These are phyloP conservation scores for Trichothecium sympodiale DNA, from an alignment of 2,329 filamentous ascomycete genomes.

Conservation along the genomic window DNA sequence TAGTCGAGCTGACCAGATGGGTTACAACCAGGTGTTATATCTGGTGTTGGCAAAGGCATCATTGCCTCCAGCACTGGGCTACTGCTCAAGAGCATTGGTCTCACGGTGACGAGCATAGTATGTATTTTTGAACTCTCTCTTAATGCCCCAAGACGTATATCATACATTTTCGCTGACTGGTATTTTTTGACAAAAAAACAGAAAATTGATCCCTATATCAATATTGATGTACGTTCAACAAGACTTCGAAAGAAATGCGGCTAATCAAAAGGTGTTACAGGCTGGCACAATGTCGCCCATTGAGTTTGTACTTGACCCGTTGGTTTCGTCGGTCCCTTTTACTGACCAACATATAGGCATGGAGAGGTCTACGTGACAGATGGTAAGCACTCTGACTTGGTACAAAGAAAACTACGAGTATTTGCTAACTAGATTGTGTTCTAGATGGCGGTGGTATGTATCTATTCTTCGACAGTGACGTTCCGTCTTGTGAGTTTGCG, in stretches of 20 bases:
- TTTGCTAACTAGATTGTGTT: too few species aligned
- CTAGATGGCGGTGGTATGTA: too few species aligned
- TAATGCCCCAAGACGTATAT: too few species aligned
- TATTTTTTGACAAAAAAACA: too few species aligned
- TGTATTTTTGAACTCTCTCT: too few species aligned
- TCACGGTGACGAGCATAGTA: conserved; percentile 46
- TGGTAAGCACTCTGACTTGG: conserved; percentile 1
- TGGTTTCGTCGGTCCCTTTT: neutral
- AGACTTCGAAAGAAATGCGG: too few species aligned
- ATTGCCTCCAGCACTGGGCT: conserved; percentile 41
- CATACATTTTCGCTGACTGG: too few species aligned
- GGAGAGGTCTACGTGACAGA: conserved; percentile 5
- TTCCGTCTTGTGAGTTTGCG: neutral
- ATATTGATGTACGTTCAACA: too few species aligned
- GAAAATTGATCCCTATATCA: too few species aligned
- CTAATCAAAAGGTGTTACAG: too few species aligned
- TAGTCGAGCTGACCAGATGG: conserved; percentile 1
- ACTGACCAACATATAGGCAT: conserved; percentile 1
- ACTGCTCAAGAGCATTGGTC: conserved; percentile 67
- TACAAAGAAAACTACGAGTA: too few species aligned
- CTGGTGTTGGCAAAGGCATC: conserved; percentile 36
- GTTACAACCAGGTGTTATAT: conserved; percentile 22
- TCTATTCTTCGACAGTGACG: too few species aligned
- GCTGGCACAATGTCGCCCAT: neutral
- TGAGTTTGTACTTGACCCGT: conserved; percentile 1